Evolutionary conservation across 176 grass and related monocot genomes (phyloP), one percentile per base, ranked within the genome.

Genomic region (Carex littledalei): DNA sequence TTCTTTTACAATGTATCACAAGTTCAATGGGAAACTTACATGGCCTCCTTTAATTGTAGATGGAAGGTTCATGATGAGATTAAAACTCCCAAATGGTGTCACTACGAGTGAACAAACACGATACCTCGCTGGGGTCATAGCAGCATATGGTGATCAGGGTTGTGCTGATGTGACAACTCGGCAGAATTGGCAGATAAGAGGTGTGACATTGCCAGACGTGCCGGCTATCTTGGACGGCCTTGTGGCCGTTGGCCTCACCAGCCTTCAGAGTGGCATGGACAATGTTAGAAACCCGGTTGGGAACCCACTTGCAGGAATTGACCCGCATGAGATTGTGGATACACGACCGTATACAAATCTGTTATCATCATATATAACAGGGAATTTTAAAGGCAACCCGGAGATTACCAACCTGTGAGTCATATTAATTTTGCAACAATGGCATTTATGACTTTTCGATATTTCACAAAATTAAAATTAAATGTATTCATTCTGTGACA

Each of bases 161-260:
- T 98, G 96, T 85, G 96, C 87, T 65, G 96, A 98, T 75, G 89
- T 98, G 86, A 98, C 96, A 4, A 98, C 96, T 9, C 91, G 96
- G 35, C 96, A 98, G 88, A 98, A 98, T 84, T 98, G 96, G 96
- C 96, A 98, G 86, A 98, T 98, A 87, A 91, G 93, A 63, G 96
- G 96, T 10, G 96, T 98, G 37, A 89, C 81, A 83, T 91, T 98
- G 12, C 91, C 93, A 1, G 96, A 98, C 62, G 93, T 98, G 29
- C 91, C 93, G 18, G 83, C 78, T 35, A 98, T 98, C 83, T 82
- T 98, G 9, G 88, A 98, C 0, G 96, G 93, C 12, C 96, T 98
- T 53, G 31, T 8, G 22, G 81, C 79, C 34, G 96, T 98, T 32
- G 96, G 93, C 4, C 93, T 98, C 76, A 98, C 83, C 80, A 98